phyloP scores from a whole-genome alignment of 768 basidiomycete species.

The Tephrocybe sp. region DNA sequence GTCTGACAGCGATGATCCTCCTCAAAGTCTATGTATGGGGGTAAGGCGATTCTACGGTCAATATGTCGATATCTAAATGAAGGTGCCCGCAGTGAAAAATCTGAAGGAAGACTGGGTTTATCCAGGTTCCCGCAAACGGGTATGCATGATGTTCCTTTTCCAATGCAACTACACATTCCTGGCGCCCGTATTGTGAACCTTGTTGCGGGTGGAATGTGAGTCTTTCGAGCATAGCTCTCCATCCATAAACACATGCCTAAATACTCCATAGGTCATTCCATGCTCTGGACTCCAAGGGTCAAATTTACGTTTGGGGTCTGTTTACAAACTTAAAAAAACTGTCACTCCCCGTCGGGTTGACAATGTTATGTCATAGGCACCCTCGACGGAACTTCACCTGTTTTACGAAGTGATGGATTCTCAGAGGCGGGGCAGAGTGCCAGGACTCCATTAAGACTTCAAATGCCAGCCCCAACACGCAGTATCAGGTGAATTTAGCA shows the following conservation, averaged over 20 bases:
- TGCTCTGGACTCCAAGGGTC: conserved; percentile 75
- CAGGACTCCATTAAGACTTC: conserved; percentile 53
- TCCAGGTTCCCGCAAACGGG: conserved; percentile 31
- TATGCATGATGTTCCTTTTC: conserved; percentile 54
- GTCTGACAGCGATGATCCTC: conserved; percentile 2
- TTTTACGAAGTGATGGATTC: conserved; percentile 54
- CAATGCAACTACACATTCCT: conserved; percentile 60
- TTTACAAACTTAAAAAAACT: conserved; percentile 1
- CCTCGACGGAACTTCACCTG: conserved; percentile 45
- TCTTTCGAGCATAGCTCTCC: conserved; percentile 10
- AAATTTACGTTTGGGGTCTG: conserved; percentile 81
- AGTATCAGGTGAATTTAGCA: conserved; percentile 55
- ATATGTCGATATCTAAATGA: conserved; percentile 4
- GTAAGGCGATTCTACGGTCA: conserved; percentile 24
- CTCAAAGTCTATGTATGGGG: conserved; percentile 52
- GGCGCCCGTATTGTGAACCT: conserved; percentile 67
- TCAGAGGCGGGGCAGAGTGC: conserved; percentile 52
- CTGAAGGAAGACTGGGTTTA: conserved; percentile 66
- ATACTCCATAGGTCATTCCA: conserved; percentile 71
- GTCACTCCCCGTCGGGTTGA: neutral
- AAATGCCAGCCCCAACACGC: conserved; percentile 57
- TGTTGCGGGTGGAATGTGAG: conserved; percentile 82
- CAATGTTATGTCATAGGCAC: conserved; percentile 46
- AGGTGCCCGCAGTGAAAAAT: conserved; percentile 46
- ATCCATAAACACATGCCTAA: conserved; percentile 3